phyloP scores from a whole-genome alignment of 257 asterid genomes.

The Coffea eugenioides region DNA sequence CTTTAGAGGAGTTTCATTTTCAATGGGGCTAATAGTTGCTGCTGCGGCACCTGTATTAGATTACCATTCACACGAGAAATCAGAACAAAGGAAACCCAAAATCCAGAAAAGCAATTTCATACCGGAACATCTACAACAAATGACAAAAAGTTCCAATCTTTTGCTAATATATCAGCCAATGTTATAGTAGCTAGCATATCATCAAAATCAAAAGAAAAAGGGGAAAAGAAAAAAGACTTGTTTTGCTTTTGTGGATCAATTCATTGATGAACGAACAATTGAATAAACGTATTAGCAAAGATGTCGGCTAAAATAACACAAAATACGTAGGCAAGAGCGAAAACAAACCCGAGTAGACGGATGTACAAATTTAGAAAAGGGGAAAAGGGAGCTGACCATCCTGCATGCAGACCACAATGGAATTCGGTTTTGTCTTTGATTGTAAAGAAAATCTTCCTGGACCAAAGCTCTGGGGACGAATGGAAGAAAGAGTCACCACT shows the following conservation, averaged over 20 bases:
- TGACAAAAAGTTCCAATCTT: background rate
- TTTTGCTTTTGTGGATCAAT: background rate
- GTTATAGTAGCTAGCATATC: background rate
- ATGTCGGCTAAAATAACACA: conserved; percentile 3
- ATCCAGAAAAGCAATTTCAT: conserved; percentile 3
- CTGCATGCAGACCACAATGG: conserved; percentile 60
- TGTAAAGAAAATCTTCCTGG: conserved; percentile 41
- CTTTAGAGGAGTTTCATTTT: conserved; percentile 35
- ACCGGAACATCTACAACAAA: background rate
- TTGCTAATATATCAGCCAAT: background rate
- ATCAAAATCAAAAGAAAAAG: too few relatives aligned
- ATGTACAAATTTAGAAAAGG: background rate
- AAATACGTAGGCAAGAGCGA: background rate
- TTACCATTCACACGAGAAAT: conserved; percentile 18
- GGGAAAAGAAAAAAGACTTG: background rate
- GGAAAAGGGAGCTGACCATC: conserved; percentile 52
- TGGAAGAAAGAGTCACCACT: conserved; percentile 25
- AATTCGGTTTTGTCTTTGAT: conserved; percentile 37
- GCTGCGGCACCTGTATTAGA: conserved; percentile 43
- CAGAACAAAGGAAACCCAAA: conserved; percentile 8
- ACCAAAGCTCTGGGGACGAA: conserved; percentile 31
- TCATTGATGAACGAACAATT: background rate
- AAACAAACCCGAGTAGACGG: background rate
- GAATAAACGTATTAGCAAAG: background rate
- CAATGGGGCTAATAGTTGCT: conserved; percentile 24